Evolutionary conservation across 1,139 yeast genomes (phyloP), one percentile per base, ranked within the genome.

Genomic region (Hansenula sp.): DNA sequence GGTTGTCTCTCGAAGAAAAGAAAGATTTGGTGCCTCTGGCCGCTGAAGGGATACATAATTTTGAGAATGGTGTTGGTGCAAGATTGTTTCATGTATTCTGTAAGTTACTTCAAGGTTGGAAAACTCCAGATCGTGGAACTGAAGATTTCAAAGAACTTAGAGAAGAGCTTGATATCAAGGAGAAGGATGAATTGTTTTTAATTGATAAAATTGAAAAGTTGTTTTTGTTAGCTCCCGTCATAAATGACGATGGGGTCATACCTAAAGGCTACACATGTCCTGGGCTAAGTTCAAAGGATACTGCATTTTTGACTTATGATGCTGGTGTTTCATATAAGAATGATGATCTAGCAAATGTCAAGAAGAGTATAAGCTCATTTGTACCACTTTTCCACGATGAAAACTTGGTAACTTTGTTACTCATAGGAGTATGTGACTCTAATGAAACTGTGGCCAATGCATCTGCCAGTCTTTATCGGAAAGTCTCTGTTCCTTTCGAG

Each of bases 341-440:
- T 2, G 68, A 69, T 1, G 79, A 74, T 20, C 60, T 86, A 31
- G 50, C 65, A 2, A 56, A 51, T 0, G 73, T 73, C 30, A 86
- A 82, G 53, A 64, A 61, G 13, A 68, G 73, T 3, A 62, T 75
- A 2, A 40, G 73, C 11, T 55, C 57, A 30, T 65, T 75, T 36
- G 33, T 73, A 5, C 63, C 70, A 6, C 65, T 71, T 0, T 74
- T 81, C 44, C 46, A 54, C 25, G 60, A 56, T 26, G 48, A 49
- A 5, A 43, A 54, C 26, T 51, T 69, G 24, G 55, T 68, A 1
- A 48, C 73, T 4, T 74, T 82, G 1, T 62, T 81, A 3, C 57
- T 85, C n/a, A 65, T 84, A 25, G 95, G 87, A 0, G 69, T 85
- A 1, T 69, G 75, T 14, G 95, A 86, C 53, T 57, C 75, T 0